phyloP scores from a whole-genome alignment of 2,329 filamentous ascomycete genomes.

The Hymenotorrendiella dingleyae region DNA sequence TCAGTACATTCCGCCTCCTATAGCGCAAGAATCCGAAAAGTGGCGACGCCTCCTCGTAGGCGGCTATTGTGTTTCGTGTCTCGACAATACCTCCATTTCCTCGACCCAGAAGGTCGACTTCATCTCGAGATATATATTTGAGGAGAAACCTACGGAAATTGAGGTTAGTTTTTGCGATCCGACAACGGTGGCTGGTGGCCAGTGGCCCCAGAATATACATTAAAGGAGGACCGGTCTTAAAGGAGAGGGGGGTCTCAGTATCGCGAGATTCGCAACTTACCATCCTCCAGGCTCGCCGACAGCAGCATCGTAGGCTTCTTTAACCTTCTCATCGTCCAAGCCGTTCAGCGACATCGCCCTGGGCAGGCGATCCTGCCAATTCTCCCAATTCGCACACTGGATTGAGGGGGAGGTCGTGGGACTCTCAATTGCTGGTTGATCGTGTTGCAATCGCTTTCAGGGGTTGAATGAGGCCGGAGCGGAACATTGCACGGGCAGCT shows the following conservation, averaged over 20 bases:
- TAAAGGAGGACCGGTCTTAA: too few relatives aligned
- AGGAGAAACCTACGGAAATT: slow-evolving; percentile 72
- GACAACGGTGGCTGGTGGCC: slow-evolving; percentile 10
- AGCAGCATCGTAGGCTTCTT: slow-evolving; percentile 78
- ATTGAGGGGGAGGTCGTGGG: neutral
- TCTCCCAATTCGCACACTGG: neutral
- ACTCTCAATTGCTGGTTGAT: neutral
- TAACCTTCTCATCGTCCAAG: slow-evolving; percentile 72
- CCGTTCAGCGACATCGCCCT: slow-evolving; percentile 88
- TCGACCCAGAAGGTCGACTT: slow-evolving; percentile 69
- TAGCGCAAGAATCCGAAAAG: slow-evolving; percentile 91
- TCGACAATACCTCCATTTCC: slow-evolving; percentile 81
- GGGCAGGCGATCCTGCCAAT: slow-evolving; percentile 8
- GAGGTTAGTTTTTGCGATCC: slow-evolving; percentile 9
- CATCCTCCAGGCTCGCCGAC: slow-evolving; percentile 85
- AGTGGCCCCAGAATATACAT: too few relatives aligned
- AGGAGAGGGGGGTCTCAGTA: too few relatives aligned
- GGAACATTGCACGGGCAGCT: too few relatives aligned
- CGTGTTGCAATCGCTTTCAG: slow-evolving; percentile 21
- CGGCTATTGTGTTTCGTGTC: slow-evolving; percentile 68
- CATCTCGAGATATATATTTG: slow-evolving; percentile 84
- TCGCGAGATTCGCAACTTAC: slow-evolving; percentile 46
- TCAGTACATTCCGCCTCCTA: slow-evolving; percentile 78
- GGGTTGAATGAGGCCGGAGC: slow-evolving; percentile 18
- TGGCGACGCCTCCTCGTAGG: slow-evolving; percentile 78